Evolutionary conservation across 176 grass and related monocot species (phyloP).

Genomic region (Eleusine indica): DNA sequence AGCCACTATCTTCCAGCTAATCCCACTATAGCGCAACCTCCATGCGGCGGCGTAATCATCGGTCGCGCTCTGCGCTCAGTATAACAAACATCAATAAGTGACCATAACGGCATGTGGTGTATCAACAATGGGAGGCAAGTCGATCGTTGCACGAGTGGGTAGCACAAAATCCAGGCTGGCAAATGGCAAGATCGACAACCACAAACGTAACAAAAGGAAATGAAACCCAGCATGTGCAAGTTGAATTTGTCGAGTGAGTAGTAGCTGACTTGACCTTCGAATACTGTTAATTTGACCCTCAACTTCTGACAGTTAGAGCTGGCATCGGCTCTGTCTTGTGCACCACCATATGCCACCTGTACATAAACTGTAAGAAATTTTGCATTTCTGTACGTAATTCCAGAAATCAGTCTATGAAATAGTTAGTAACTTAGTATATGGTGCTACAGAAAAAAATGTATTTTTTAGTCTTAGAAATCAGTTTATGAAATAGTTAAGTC

Average conservation of each 20-base stretch:
- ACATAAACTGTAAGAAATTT: neutral
- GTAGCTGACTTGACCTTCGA: conserved; percentile 21
- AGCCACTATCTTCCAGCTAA: conserved; percentile 7
- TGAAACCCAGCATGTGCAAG: neutral
- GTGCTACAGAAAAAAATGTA: neutral
- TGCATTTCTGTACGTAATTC: no score
- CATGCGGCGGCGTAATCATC: neutral
- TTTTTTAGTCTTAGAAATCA: neutral
- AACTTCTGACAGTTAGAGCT: conserved; percentile 17
- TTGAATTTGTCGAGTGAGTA: neutral
- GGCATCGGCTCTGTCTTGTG: neutral
- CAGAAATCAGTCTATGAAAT: neutral
- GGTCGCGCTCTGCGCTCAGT: neutral
- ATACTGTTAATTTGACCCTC: conserved; percentile 22
- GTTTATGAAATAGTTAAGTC: no score
- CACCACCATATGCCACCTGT: neutral
- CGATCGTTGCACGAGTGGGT: conserved; percentile 25
- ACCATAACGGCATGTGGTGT: conserved; percentile 12
- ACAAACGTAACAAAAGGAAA: neutral
- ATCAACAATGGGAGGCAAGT: neutral
- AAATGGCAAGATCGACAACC: neutral
- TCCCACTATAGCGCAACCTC: conserved; percentile 9
- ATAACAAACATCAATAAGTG: conserved; percentile 28
- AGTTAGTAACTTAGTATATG: neutral
- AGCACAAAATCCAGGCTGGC: neutral